phyloP scores from a whole-genome alignment of 441 rosid species.

The Eruca vesicaria region DNA sequence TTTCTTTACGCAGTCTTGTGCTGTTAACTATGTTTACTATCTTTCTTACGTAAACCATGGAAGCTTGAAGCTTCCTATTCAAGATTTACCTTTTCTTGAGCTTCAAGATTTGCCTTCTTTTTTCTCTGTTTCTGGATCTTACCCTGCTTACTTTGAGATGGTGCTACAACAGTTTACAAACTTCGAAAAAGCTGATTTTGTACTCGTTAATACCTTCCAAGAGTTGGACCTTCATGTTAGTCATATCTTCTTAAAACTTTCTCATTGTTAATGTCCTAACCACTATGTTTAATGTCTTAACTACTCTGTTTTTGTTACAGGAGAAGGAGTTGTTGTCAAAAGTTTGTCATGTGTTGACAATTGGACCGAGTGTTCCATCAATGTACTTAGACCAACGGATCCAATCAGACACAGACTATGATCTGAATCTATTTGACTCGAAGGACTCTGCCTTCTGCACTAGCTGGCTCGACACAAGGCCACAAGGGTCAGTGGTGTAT shows the following conservation, averaged over 20 bases:
- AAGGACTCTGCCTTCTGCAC: background rate
- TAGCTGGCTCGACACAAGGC: background rate
- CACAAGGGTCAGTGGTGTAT: background rate
- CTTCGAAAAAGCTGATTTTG: background rate
- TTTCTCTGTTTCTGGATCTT: background rate
- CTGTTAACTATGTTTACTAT: conserved; percentile 24
- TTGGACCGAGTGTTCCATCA: background rate
- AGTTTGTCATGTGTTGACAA: background rate
- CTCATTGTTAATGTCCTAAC: no score
- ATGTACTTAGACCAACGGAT: background rate
- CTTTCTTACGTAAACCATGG: background rate
- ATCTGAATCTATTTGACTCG: background rate
- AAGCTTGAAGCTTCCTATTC: background rate
- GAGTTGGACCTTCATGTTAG: background rate
- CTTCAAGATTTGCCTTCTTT: background rate
- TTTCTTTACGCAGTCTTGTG: conserved; percentile 45
- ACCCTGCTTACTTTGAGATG: background rate
- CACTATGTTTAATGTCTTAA: background rate
- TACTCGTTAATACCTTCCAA: background rate
- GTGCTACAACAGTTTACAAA: background rate
- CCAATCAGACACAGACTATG: background rate
- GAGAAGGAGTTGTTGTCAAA: background rate
- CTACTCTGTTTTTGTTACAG: background rate
- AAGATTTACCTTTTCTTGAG: background rate
- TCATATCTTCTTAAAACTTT: background rate